Evolutionary conservation across 2,329 filamentous ascomycete genomes (phyloP), one percentile per base, ranked within the genome.

Genomic region (Tolypocladium amazonense): DNA sequence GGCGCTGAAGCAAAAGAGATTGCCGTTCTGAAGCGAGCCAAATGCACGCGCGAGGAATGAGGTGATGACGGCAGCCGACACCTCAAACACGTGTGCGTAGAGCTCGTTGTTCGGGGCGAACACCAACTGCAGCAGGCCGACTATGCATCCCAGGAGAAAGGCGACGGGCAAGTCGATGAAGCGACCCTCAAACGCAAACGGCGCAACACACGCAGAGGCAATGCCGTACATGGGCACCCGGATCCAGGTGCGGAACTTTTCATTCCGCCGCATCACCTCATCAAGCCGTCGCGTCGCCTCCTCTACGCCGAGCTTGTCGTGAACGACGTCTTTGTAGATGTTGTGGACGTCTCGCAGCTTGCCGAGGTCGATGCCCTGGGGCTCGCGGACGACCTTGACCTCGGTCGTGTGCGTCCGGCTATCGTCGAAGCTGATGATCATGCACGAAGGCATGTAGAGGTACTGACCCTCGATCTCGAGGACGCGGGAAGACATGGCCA

Each of bases 361-460:
- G 35, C 88, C 88, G 0, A 92, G 78, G 69, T 92, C 85, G 12
- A 92, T 80, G 1, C 88, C 88, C 66, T 90, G 88, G 0, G 76
- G 74, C 0, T 84, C 81, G 4, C 86, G 82, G 8, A 92, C 85
- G 38, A 92, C 80, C 73, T 90, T 89, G 62, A 92, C 88, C 69
- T 91, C 88, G n/a, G 88, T 88, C 0, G 89, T 92, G 68, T 92
- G 88, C 0, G 88, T 90, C 0, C 75, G 73, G 63, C 75, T 78
- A 63, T 93, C 89, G 68, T 89, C 92, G 68, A 97, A 96, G 5
- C 90, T 93, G 69, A 96, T 88, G 60, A 97, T 89, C 92, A 97
- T 97, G 69, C 90, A 95, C 0, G 90, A 90, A 0, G 92, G 92
- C 37, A 96, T 84, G 70, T 96, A 97, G 27, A 96, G 76, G 66